Base-by-base conservation (phyloP, 306 rosid species). In the Pyrus communis region DNA sequence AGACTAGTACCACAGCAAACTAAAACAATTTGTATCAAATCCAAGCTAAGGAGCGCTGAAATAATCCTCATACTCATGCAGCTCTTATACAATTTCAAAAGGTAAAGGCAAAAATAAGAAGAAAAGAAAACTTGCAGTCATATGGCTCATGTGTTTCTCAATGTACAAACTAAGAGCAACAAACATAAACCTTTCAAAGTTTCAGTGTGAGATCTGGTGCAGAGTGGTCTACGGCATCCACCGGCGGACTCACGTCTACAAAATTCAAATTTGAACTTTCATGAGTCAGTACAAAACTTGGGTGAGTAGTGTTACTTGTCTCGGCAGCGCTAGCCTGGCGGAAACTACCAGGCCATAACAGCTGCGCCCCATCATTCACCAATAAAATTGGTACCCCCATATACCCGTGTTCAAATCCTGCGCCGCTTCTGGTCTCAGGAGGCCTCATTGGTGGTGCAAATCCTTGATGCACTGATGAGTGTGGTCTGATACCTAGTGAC, bases 261-360 rank as follows among this genome's bases (percentile, higher is more conserved):
- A 86, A 93, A 80, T 83, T 83, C 70, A 83, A 43, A 73, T 82
- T 82, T 58, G 92, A 81, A 80, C 77, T 82, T 81, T 87, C 91
- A 30, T 63, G 68, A 33, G 77, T 72, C 62, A 84, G 42, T 61
- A 82, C 73, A 81, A 89, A 88, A 70, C 87, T 78, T 60, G 87
- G 87, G 75, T 79, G 88, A 59, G 70, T 75, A 59, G 69, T 73
- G 65, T 79, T 78, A 79, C 81, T 79, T 28, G 81, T 76, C 52
- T 83, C 91, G 0, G 73, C 55, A 49, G 21, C 55, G 55, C 55
- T 78, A 13, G 61, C 87, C 63, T 79, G 89, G 11, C 96, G 91
- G 63, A 93, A 93, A 82, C 98, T 93, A 57, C 98, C 97, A 0
- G 97, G 98, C 98, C 98, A 93, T 73, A 88, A 69, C 78, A 87